Evolutionary conservation across 1,139 yeast genomes (phyloP).

Genomic region (Casaregolazyma lundiana): DNA sequence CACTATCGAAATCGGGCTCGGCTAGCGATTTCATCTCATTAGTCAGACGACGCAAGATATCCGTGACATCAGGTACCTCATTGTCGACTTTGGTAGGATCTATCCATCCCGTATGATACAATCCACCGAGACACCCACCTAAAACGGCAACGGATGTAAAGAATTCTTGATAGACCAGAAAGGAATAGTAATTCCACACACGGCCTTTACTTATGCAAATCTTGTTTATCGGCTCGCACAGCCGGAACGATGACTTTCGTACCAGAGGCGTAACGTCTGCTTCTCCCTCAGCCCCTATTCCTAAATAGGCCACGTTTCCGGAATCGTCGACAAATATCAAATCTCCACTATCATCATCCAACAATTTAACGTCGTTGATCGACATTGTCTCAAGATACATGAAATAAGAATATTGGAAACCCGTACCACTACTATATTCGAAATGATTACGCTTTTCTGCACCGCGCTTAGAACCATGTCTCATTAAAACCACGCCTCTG

Average conservation of each 20-base stretch:
- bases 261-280: background rate
- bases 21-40: background rate
- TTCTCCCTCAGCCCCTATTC: background rate
- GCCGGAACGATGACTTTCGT: background rate
- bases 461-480: too few relatives aligned
- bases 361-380: background rate
- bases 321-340: slow-evolving; percentile 1
- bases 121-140: slow-evolving; percentile 3
- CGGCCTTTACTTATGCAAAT: background rate
- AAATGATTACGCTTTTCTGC: too few relatives aligned
- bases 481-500: slow-evolving; percentile 2
- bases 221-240: slow-evolving; percentile 6
- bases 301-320: slow-evolving; percentile 1
- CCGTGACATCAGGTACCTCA: background rate
- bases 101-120: slow-evolving; percentile 9
- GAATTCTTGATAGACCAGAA: background rate
- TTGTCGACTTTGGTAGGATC: background rate
- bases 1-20: background rate
- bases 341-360: background rate
- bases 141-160: slow-evolving; percentile 2
- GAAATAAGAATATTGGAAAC: background rate
- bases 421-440: background rate
- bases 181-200: slow-evolving; percentile 5
- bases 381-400: background rate
- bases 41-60: background rate